Evolutionary conservation across 768 basidiomycete genomes (phyloP).

Genomic region (Leccinum subgranulosum): DNA sequence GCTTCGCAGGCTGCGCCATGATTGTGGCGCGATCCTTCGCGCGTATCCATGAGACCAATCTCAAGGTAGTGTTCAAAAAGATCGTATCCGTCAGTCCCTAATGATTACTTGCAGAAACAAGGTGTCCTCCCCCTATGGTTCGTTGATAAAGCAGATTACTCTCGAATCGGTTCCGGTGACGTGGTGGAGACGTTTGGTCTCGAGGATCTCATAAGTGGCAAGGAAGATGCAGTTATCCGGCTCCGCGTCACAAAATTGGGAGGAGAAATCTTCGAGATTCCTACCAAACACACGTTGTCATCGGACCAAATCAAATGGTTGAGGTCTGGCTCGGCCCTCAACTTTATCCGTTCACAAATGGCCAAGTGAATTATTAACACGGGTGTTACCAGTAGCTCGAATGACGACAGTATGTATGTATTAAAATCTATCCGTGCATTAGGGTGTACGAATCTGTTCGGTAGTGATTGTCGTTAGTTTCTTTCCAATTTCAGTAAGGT

Average conservation of each 20-base stretch:
- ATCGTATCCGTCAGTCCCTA: background rate
- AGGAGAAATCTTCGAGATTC: conserved; percentile 64
- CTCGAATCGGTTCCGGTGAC: conserved; percentile 79
- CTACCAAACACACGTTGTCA: conserved; percentile 87
- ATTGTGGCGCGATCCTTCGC: conserved; percentile 94
- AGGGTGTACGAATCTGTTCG: background rate
- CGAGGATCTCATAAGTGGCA: conserved; percentile 52
- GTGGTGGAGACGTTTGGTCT: conserved; percentile 82
- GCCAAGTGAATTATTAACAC: conserved; percentile 7
- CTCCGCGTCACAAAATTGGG: conserved; percentile 64
- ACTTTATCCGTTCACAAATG: conserved; percentile 72
- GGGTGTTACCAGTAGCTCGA: background rate
- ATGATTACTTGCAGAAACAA: conserved; percentile 70
- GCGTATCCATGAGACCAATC: conserved; percentile 96
- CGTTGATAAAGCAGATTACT: conserved; percentile 80
- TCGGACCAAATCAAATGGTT: conserved; percentile 90
- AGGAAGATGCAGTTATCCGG: conserved; percentile 40
- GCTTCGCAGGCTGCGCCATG: conserved; percentile 65
- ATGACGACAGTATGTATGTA: background rate
- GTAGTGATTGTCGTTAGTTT: conserved; percentile 17
- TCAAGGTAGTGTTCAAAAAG: conserved; percentile 58
- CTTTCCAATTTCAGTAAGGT: conserved; percentile 34
- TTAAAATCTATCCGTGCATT: background rate
- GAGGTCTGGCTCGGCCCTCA: conserved; percentile 83
- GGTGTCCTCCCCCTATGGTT: conserved; percentile 97